Conservation (phyloP, 768 basidiomycete species). For the Strobilomyces confusus region DNA sequence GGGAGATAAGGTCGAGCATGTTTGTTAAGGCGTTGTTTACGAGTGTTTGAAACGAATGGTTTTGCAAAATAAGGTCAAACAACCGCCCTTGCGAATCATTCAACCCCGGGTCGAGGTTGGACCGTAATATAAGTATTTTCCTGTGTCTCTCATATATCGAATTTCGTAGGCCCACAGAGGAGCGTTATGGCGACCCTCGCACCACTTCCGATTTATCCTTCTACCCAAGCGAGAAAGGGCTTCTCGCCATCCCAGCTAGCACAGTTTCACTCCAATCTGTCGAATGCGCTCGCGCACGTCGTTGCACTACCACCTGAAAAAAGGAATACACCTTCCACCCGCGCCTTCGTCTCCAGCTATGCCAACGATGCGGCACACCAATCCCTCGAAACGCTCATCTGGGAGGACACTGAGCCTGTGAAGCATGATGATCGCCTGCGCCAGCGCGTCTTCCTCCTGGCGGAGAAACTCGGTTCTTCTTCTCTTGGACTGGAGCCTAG, state of each 20-base stretch:
- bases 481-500: slow-evolving; percentile 44
- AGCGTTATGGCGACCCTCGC: slow-evolving; percentile 26
- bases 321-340: slow-evolving; percentile 41
- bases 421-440: slow-evolving; percentile 44
- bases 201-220: slow-evolving; percentile 55
- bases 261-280: slow-evolving; percentile 45
- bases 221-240: slow-evolving; percentile 41
- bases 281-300: slow-evolving; percentile 42
- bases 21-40: slow-evolving; percentile 45
- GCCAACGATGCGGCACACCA: slow-evolving; percentile 53
- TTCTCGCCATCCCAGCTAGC: slow-evolving; percentile 52
- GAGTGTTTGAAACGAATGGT: slow-evolving; percentile 1
- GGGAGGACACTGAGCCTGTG: slow-evolving; percentile 35
- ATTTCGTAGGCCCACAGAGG: background rate
- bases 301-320: slow-evolving; percentile 48
- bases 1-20: slow-evolving; percentile 61
- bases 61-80: slow-evolving; percentile 7
- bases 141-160: background rate
- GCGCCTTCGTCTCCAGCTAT: slow-evolving; percentile 54
- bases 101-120: background rate
- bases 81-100: background rate
- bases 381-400: slow-evolving; percentile 54
- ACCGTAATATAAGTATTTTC: background rate
- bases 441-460: slow-evolving; percentile 48
- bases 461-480: slow-evolving; percentile 47